Conservation (phyloP, 2,329 filamentous ascomycete genomes). For the Pseudogymnoascus sp. region DNA sequence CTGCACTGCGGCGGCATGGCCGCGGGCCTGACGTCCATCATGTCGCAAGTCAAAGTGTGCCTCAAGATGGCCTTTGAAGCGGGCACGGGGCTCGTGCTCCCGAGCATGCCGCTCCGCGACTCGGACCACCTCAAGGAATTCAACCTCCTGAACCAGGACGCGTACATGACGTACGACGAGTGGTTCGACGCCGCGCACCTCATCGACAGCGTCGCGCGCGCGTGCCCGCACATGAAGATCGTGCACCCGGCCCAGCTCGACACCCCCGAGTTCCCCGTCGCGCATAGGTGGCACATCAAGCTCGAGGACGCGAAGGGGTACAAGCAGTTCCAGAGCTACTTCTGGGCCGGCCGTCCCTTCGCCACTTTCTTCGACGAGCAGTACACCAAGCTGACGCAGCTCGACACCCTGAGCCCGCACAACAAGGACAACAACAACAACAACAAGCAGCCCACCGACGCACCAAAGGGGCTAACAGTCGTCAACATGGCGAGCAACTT, state of each 20-base stretch:
- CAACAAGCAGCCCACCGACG: too few relatives aligned
- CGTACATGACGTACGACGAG: conserved; percentile 27
- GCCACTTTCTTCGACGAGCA: conserved; percentile 22
- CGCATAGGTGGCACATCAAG: conserved; percentile 20
- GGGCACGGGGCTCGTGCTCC: conserved; percentile 25
- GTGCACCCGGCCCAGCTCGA: conserved; percentile 23
- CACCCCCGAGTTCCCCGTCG: conserved; percentile 12
- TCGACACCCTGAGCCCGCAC: conserved; percentile 10
- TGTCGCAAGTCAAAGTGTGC: conserved; percentile 30
- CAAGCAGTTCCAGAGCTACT: conserved; percentile 22
- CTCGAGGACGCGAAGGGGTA: conserved; percentile 21
- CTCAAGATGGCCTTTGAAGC: conserved; percentile 30
- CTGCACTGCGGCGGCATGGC: conserved; percentile 27
- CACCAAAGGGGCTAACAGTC: conserved; percentile 24
- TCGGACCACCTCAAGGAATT: conserved; percentile 25
- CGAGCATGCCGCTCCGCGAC: conserved; percentile 28
- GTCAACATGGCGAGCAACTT: conserved; percentile 27
- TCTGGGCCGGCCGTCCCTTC: conserved; percentile 27
- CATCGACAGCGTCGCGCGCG: conserved; percentile 17
- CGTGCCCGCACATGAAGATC: conserved; percentile 29
- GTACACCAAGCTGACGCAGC: conserved; percentile 11
- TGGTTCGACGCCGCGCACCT: conserved; percentile 29
- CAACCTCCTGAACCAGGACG: conserved; percentile 26
- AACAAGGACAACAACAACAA: too few relatives aligned
- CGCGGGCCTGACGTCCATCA: conserved; percentile 27